Evolutionary conservation across 148 eudicot genomes (phyloP), one percentile per base, ranked within the genome.

Genomic region (Vaccinium corymbosum): DNA sequence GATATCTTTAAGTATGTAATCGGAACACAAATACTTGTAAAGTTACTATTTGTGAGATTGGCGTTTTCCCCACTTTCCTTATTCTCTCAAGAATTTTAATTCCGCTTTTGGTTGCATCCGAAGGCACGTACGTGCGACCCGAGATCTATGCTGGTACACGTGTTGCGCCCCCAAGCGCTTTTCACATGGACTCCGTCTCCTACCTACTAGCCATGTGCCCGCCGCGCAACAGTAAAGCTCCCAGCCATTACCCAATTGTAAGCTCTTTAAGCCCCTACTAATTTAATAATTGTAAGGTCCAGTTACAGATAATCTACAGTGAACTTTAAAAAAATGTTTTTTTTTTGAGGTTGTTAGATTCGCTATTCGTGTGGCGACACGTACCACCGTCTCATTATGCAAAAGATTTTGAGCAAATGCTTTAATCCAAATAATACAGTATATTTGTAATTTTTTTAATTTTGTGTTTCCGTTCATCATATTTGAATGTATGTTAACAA

Each of bases 141-240:
- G 46, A 72, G 22, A 17, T 32, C 15, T 66, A 72, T 35, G n/a
- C n/a, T 16, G 12, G 76, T 35, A 17, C 76, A 72, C 76, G 76
- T 9, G 76, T 72, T 72, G 17, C 22, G 12, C 10, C 3, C n/a
- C 11, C n/a, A 17, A 17, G 49, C 49, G 50, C 12, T 16, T 72
- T 72, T 3, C 76, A 38, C 76, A 72, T 72, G 76, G 76, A 38
- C 4, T 6, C 7, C 10, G 76, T 17, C 4, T 6, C 7, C 10
- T 72, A 35, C 76, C 76, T 71, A 32, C 38, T 72, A 32, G 76
- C 50, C 76, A 72, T 72, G 76, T 72, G 76, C 76, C 76, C 76
- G 76, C 76, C 50, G 76, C 76, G 50, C 50, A 72, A 38, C 76
- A 72, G 49, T 3, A 72, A 72, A 72, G 50, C 76, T 32, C 70